Evolutionary conservation across 1,139 yeast genomes (phyloP).

Genomic region (Sugiyamaella castrensis): DNA sequence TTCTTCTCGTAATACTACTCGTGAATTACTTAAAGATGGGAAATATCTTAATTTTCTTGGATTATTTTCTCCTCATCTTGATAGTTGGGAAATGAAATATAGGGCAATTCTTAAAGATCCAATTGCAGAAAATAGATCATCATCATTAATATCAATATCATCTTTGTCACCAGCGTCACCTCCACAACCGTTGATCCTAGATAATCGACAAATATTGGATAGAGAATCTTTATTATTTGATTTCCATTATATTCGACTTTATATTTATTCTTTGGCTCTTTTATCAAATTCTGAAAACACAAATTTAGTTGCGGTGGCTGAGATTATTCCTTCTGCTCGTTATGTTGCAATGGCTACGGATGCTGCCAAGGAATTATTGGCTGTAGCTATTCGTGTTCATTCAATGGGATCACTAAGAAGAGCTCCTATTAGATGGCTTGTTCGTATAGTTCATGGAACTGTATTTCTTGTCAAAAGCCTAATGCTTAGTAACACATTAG

Average conservation of each 20-base stretch:
- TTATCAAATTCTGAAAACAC: conserved; percentile 20
- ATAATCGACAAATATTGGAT: conserved; percentile 45
- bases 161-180: conserved; percentile 20
- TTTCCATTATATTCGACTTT: conserved; percentile 76
- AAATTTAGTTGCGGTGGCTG: conserved; percentile 47
- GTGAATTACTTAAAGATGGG: conserved; percentile 45
- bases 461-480: conserved; percentile 88
- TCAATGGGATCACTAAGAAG: conserved; percentile 56
- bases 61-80: conserved; percentile 71
- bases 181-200: conserved; percentile 38
- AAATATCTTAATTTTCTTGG: conserved; percentile 66
- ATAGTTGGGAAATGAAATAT: conserved; percentile 73
- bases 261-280: conserved; percentile 78
- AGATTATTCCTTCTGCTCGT: conserved; percentile 68
- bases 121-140: neutral
- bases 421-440: conserved; percentile 91
- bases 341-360: conserved; percentile 78
- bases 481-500: conserved; percentile 46
- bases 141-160: neutral
- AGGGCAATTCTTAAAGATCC: conserved; percentile 50
- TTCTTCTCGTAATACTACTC: conserved; percentile 41
- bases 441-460: conserved; percentile 83
- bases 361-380: conserved; percentile 78
- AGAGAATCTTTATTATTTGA: conserved; percentile 76
- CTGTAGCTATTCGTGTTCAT: conserved; percentile 70